Evolutionary conservation across 2,329 filamentous ascomycete genomes (phyloP), one percentile per base, ranked within the genome.

Genomic region (Tolypocladium pustulatum): DNA sequence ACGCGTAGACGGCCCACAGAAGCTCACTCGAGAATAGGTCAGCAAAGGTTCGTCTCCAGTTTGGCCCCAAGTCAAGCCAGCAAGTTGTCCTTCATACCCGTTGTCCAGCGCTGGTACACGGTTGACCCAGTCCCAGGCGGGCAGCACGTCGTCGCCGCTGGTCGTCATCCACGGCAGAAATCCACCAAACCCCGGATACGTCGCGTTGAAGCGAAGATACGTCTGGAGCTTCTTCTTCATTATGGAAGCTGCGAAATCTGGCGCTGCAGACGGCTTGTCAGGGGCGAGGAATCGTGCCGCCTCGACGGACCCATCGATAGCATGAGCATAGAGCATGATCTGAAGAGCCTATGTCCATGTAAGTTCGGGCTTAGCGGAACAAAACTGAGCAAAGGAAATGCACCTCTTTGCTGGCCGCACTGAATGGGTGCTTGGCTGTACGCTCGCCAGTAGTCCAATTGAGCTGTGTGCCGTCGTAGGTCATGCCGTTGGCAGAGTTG

Each of bases 321-420:
- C 73, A 51, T 74, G 73, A 0, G 75, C 66, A 54, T 76, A 75
- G 5, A 77, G 66, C 72, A 77, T 77, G 20, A 77, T 69, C 61
- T 76, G 74, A 0, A 76, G 67, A 6, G 73, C 68, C 73, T 75
- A 13, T 34, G 20, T 32, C 9, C 49, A 6, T 12, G 30, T 52
- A 7, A 52, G 30, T 10, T 12, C 20, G 7, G 3, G 20, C 2
- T 4, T 4, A 2, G 9, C 22, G 17, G 27, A 10, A 51, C 4
- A 22, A 17, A 4, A 4, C 2, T 20, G 27, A 25, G 27, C 27
- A 32, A 34, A 2, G 9, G 5, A 4, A 13, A 55, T 61, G 62
- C 34, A 68, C 68, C 63, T 71, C 71, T 60, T 72, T 72, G 57
- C 73, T 70, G 54, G 72, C 67, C 58, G 77, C 69, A 58, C 73